These are phyloP conservation scores for Fusarium xyrophilum DNA, from an alignment of 2,329 filamentous ascomycete species.

Conservation along the genomic window DNA sequence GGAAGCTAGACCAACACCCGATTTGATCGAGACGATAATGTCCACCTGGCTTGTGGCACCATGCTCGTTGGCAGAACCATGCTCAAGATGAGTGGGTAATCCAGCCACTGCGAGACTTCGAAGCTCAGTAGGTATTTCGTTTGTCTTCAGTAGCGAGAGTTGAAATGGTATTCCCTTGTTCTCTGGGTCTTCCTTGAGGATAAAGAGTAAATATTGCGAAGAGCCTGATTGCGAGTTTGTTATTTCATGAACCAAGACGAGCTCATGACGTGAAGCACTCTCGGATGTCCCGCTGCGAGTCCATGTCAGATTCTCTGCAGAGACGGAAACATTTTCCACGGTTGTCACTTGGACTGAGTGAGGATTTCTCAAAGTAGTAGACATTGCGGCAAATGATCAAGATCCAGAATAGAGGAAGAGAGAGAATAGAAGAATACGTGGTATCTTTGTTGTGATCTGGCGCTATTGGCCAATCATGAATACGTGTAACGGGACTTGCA, in stretches of 20 bases:
- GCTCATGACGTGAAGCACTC: conserved; percentile 32
- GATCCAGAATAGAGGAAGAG: not conserved
- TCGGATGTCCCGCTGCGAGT: conserved; percentile 22
- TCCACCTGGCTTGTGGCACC: conserved; percentile 53
- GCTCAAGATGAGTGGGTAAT: conserved; percentile 50
- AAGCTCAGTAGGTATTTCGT: conserved; percentile 48
- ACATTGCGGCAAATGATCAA: conserved; percentile 11
- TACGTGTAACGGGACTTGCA: not conserved
- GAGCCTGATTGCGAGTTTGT: not conserved
- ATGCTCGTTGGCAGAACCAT: conserved; percentile 26
- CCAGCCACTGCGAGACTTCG: conserved; percentile 46
- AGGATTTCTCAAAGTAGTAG: not conserved
- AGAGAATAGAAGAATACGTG: not conserved
- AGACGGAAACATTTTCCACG: conserved; percentile 35
- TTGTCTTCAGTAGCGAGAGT: conserved; percentile 41
- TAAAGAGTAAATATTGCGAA: conserved; percentile 47
- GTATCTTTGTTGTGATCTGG: conserved; percentile 24
- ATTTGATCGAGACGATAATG: conserved; percentile 71
- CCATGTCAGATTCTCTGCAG: conserved; percentile 42
- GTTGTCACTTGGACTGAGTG: not conserved
- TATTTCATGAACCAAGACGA: conserved; percentile 41
- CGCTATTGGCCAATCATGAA: conserved; percentile 25
- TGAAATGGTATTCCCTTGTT: conserved; percentile 39
- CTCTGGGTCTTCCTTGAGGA: conserved; percentile 47
- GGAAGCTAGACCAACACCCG: conserved; percentile 66